phyloP scores from a whole-genome alignment of 2,329 filamentous ascomycete genomes.

The Plectosphaerella cucumerina region DNA sequence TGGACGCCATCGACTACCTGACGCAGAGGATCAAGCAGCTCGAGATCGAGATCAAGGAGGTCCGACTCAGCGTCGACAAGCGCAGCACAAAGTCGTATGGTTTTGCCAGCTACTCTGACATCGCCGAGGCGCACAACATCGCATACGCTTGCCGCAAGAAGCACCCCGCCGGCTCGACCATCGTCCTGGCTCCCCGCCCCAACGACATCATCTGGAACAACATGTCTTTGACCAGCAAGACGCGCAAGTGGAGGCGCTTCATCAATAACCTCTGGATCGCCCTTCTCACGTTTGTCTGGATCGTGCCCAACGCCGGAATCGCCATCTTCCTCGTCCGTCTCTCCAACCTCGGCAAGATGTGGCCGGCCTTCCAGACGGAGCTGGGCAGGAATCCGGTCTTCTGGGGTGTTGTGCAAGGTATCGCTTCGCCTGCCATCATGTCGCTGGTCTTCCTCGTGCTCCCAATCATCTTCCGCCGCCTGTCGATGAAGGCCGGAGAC shows the following conservation, averaged over 20 bases:
- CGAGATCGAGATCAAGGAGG: constrained; percentile 79
- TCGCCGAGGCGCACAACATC: constrained; percentile 82
- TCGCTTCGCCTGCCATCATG: constrained; percentile 80
- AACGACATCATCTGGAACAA: constrained; percentile 97
- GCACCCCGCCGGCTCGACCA: constrained; percentile 71
- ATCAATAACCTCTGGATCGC: constrained; percentile 82
- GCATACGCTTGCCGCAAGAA: constrained; percentile 79
- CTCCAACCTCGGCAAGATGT: constrained; percentile 72
- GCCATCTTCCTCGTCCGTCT: constrained; percentile 90
- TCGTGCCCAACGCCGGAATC: constrained; percentile 89
- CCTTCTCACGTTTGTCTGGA: constrained; percentile 78
- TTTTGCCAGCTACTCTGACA: constrained; percentile 89
- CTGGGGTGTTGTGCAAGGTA: constrained; percentile 91
- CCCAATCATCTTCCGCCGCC: constrained; percentile 84
- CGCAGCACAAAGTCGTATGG: constrained; percentile 87
- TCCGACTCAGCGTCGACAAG: constrained; percentile 77
- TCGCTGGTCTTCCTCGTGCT: constrained; percentile 84
- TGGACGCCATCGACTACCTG: constrained; percentile 93
- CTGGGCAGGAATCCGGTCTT: constrained; percentile 59
- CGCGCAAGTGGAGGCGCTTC: constrained; percentile 67
- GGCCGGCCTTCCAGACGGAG: constrained; percentile 67
- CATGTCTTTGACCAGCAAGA: constrained; percentile 65
- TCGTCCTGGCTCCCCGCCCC: constrained; percentile 77
- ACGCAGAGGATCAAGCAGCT: constrained; percentile 79
- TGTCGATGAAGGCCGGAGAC: constrained; percentile 81